A percentile compares a stretch with the other conserved stretches of the same genome.
These are phyloP conservation scores for Gomphus bonarii DNA, from an alignment of 1,284 basidiomycete species.

Conservation along the genomic window DNA sequence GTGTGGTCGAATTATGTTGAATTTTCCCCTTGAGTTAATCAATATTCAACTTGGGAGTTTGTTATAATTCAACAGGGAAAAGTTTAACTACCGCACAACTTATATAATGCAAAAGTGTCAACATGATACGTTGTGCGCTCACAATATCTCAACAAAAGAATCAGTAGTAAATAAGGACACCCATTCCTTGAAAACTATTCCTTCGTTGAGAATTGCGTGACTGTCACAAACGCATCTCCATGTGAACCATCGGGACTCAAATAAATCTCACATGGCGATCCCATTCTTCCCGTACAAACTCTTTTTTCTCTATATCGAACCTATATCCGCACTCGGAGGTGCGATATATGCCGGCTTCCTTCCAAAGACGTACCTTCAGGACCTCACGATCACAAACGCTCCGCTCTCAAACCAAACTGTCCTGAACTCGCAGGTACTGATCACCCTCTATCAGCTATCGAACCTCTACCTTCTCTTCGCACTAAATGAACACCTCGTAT, in stretches of 20 bases:
- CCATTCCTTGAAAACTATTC: no score
- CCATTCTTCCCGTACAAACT: conserved; percentile 23
- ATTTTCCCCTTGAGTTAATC: no score
- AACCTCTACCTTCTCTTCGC: conserved; percentile 45
- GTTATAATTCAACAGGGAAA: no score
- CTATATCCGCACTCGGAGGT: conserved; percentile 37
- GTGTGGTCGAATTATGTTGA: no score
- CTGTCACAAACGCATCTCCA: background rate
- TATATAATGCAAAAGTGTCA: no score
- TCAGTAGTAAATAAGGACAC: no score
- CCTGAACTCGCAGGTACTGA: conserved; percentile 27
- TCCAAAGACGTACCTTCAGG: conserved; percentile 29
- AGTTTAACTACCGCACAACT: no score
- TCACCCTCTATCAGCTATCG: conserved; percentile 36
- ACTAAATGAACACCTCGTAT: conserved; percentile 40
- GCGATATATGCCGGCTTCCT: conserved; percentile 35
- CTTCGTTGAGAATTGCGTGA: no score
- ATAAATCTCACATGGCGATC: background rate
- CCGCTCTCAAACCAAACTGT: conserved; percentile 3
- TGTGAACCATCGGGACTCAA: background rate
- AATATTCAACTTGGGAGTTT: no score
- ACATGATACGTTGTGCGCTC: no score
- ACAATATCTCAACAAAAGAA: no score
- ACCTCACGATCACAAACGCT: conserved; percentile 22
- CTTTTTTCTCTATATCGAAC: conserved; percentile 44